These are phyloP conservation scores for Massarina eburnea DNA, from an alignment of 2,329 filamentous ascomycete genomes.

Conservation along the genomic window DNA sequence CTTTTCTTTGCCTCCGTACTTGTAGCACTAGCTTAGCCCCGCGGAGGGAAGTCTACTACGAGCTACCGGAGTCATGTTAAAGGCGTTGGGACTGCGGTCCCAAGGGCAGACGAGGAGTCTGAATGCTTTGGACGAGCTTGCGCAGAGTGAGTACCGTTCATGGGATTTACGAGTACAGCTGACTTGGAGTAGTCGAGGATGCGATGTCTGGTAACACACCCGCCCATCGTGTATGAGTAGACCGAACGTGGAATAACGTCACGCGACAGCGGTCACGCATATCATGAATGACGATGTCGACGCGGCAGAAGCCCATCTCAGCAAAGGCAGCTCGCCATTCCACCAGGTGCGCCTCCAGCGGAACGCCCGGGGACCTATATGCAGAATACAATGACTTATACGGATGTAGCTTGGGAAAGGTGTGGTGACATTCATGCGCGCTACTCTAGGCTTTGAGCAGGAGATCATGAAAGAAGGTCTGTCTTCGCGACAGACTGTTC, in stretches of 20 bases:
- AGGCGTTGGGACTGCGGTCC: not conserved
- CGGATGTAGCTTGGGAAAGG: slow-evolving; percentile 68
- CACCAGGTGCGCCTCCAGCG: slow-evolving; percentile 61
- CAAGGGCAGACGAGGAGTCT: slow-evolving; percentile 56
- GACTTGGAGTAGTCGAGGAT: slow-evolving; percentile 44
- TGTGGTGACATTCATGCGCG: slow-evolving; percentile 80
- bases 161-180: slow-evolving; percentile 12
- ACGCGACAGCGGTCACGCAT: slow-evolving; percentile 60
- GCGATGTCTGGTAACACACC: slow-evolving; percentile 48
- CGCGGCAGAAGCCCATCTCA: slow-evolving; percentile 72
- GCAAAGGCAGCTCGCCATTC: slow-evolving; percentile 77
- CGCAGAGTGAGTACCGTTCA: slow-evolving; percentile 50
- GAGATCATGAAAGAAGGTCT: slow-evolving; percentile 68
- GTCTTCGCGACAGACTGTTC: not conserved
- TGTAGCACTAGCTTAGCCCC: not conserved
- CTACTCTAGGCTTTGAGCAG: slow-evolving; percentile 88
- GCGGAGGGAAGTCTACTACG: not conserved
- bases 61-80: slow-evolving; percentile 10
- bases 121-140: slow-evolving; percentile 59
- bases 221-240: not conserved
- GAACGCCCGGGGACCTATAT: not conserved
- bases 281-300: slow-evolving; percentile 92
- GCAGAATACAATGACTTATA: slow-evolving; percentile 20
- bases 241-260: slow-evolving; percentile 22
- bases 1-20: slow-evolving; percentile 5